These are phyloP conservation scores for Phlebiopsis gigantea DNA, from an alignment of 768 basidiomycete genomes.

Conservation along the genomic window DNA sequence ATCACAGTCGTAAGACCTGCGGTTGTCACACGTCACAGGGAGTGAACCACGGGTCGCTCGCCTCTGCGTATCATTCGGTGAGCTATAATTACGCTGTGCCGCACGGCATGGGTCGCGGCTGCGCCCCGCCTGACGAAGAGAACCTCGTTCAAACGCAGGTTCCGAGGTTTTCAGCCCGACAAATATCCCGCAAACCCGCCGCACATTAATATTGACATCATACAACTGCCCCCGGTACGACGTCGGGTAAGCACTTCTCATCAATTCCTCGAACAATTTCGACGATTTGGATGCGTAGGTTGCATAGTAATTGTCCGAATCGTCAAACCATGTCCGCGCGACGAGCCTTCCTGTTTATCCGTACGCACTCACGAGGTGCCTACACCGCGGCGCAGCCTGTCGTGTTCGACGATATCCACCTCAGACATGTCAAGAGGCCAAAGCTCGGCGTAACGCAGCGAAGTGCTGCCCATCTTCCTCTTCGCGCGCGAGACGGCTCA, in stretches of 20 bases:
- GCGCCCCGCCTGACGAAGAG: not conserved
- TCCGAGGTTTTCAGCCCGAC: slow-evolving; percentile 5
- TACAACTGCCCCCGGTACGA: not conserved
- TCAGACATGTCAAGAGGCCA: not conserved
- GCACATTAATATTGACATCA: no score
- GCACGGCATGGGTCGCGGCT: not conserved
- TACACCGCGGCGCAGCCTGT: not conserved
- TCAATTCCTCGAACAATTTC: not conserved
- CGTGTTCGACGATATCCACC: not conserved
- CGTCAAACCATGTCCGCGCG: slow-evolving; percentile 2
- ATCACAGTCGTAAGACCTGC: no score
- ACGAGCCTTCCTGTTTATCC: slow-evolving; percentile 6
- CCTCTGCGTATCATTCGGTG: no score
- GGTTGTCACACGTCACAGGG: no score
- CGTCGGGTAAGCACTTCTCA: not conserved
- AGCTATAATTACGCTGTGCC: not conserved
- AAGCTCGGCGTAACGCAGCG: not conserved
- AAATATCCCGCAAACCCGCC: not conserved
- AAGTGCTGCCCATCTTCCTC: not conserved
- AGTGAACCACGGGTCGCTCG: no score
- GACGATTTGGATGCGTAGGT: not conserved
- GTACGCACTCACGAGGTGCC: not conserved
- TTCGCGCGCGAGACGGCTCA: not conserved
- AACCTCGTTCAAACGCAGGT: not conserved
- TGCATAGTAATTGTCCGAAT: not conserved